Conservation (phyloP, 169 alveolate species). For the Plasmodium blacklocki region DNA sequence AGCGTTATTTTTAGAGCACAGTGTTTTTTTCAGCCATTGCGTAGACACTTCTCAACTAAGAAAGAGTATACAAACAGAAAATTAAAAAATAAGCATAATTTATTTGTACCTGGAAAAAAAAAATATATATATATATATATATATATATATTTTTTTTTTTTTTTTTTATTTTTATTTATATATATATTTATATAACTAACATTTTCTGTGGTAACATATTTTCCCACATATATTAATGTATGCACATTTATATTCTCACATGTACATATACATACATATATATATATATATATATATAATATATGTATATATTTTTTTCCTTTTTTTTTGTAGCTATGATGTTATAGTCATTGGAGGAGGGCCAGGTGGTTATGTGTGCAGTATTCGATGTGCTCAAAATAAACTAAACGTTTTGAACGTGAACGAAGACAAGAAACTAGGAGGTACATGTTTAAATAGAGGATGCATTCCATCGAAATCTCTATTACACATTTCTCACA, state of each 20-base stretch:
- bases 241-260: no score
- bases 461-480: conserved; percentile 99
- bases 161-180: no score
- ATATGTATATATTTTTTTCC: neutral
- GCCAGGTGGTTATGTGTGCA: conserved; percentile 97
- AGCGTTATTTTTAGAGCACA: conserved; percentile 12
- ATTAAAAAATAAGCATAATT: neutral
- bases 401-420: conserved; percentile 96
- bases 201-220: no score
- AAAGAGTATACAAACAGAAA: conserved; percentile 26
- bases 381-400: conserved; percentile 97
- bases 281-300: no score
- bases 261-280: no score
- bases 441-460: conserved; percentile 99
- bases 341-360: conserved; percentile 94
- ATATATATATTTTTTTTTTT: neutral
- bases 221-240: no score
- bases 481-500: conserved; percentile 94
- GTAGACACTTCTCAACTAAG: conserved; percentile 55
- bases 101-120: neutral
- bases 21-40: conserved; percentile 9
- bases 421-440: conserved; percentile 95
- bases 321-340: conserved; percentile 83
- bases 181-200: no score
- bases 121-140: neutral